phyloP scores from a whole-genome alignment of 2,329 filamentous ascomycete genomes.

The Harringtonia aguacate region DNA sequence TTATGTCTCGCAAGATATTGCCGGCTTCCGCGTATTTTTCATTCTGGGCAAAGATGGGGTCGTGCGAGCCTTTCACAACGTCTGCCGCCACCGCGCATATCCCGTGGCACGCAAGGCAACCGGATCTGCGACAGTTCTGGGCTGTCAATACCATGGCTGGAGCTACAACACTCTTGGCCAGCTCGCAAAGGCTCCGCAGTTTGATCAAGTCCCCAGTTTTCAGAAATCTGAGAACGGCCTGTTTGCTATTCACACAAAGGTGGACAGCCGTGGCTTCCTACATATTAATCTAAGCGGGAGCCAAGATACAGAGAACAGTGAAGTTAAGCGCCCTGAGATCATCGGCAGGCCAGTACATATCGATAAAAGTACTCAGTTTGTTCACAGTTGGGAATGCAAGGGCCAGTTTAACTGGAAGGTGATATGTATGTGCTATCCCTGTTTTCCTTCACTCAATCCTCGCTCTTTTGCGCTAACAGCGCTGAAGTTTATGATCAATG shows the following conservation, averaged over 20 bases:
- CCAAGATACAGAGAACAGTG: not conserved
- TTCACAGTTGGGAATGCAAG: not conserved
- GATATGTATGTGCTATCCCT: not conserved
- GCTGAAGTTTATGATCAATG: not conserved
- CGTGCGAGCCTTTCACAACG: slow-evolving; percentile 3
- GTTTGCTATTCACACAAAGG: not conserved
- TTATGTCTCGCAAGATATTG: slow-evolving; percentile 1
- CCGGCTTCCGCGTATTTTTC: not conserved
- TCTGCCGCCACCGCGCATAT: slow-evolving; percentile 5
- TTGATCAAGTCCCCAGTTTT: slow-evolving; percentile 2
- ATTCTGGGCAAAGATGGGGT: slow-evolving; percentile 2
- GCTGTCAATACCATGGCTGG: slow-evolving; percentile 6
- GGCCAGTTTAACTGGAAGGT: slow-evolving; percentile 6
- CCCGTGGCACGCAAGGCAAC: not conserved
- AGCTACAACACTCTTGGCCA: slow-evolving; percentile 4
- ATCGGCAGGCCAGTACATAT: not conserved
- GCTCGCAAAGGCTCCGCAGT: slow-evolving; percentile 1
- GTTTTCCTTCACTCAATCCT: not conserved
- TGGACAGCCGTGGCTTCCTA: not conserved
- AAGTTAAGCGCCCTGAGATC: not conserved
- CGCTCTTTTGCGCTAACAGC: no score
- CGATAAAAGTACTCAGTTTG: not conserved
- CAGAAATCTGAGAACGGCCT: not conserved
- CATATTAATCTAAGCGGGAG: not conserved
- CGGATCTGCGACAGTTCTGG: not conserved